Base-by-base conservation (phyloP, 345 rosid species). In the Camelina sativa region DNA sequence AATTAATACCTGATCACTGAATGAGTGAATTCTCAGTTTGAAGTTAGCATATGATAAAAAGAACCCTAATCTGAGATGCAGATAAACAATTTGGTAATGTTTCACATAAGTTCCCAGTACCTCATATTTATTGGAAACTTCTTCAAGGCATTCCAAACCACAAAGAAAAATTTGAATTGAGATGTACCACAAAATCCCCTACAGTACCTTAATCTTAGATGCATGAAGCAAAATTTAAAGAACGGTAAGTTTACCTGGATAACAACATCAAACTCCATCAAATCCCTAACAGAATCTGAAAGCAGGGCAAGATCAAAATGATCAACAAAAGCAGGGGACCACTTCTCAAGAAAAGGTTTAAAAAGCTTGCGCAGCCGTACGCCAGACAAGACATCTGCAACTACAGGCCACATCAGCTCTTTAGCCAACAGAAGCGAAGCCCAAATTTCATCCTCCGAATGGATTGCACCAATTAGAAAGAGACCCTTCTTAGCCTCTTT, bases 391-490 rank as follows among this genome's bases (percentile, higher is more conserved):
- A 93, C 84, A 79, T 93, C 98, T 15, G 89, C 94, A 69, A 86
- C 94, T 74, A 93, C 89, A 15, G 97, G 96, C 98, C 98, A 91
- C 72, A 69, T 71, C 65, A 93, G 94, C 65, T 86, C 90, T 76
- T 80, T 91, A 60, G 94, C 98, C 84, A 93, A 77, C 72, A 88
- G 83, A 83, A 93, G 91, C 48, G 84, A 80, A 60, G 96, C 94
- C 98, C 98, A 93, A 43, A 89, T 88, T 51, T 91, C 98, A 80
- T 93, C 97, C 85, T 91, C 96, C 4, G 84, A 76, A 69, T 83
- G 87, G 67, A 86, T 79, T 52, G 87, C 89, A 71, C 97, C 91
- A 43, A 91, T 17, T 32, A 93, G 82, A 37, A 93, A 81, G 59
- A 93, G 90, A 72, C 97, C 96, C 70, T 72, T 84, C 67, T 85